phyloP scores from a whole-genome alignment of 345 rosid genomes.

The Eucalyptus polybractea region DNA sequence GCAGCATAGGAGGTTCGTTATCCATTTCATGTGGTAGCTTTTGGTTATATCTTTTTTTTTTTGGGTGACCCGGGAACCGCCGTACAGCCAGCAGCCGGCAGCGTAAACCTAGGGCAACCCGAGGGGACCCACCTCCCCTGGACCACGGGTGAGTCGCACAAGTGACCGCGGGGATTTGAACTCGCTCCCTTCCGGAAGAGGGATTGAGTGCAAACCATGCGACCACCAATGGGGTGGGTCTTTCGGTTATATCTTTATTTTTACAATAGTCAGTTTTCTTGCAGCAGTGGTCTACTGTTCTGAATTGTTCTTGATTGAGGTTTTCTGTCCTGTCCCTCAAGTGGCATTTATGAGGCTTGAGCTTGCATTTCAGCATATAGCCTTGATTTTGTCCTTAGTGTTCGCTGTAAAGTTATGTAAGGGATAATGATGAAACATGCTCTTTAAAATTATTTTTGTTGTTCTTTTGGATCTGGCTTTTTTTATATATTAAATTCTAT shows the following conservation, averaged over 20 bases:
- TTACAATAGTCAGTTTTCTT: neutral
- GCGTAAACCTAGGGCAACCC: no score
- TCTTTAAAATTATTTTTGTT: neutral
- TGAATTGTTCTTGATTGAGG: neutral
- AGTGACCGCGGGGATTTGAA: no score
- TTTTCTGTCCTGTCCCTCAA: neutral
- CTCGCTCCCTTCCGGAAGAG: no score
- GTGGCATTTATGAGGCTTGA: neutral
- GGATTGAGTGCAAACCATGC: no score
- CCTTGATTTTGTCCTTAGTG: neutral
- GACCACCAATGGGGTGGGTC: no score
- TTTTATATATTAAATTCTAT: neutral
- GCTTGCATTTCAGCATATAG: neutral
- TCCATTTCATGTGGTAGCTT: neutral
- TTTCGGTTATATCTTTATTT: neutral
- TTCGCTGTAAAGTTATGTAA: neutral
- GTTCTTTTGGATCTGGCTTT: neutral
- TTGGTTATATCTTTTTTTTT: neutral
- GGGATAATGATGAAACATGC: neutral
- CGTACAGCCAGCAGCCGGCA: no score
- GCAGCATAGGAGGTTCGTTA: neutral
- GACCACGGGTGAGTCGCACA: no score
- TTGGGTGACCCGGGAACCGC: no score
- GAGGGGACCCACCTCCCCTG: no score
- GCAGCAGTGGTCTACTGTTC: neutral